phyloP scores from a whole-genome alignment of 805 yeast species.

The Maudiozyma barnettii region DNA sequence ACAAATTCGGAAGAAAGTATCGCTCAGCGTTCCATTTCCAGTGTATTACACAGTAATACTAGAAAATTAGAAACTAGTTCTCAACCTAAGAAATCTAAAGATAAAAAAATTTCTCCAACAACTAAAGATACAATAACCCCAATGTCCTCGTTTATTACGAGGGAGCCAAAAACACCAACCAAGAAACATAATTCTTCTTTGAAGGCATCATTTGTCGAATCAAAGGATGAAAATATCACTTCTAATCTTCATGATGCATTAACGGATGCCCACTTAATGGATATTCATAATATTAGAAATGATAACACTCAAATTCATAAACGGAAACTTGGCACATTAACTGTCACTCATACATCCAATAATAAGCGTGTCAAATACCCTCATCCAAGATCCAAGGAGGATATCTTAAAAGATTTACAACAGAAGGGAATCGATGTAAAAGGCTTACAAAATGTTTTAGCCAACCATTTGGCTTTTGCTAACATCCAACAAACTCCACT shows the following conservation, averaged over 20 bases:
- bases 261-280: not conserved
- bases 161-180: constrained; percentile 3
- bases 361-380: not conserved
- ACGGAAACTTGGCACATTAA: not conserved
- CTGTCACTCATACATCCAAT: not conserved
- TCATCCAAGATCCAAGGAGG: constrained; percentile 3
- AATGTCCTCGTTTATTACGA: not conserved
- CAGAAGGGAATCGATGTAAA: constrained; percentile 33
- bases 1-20: not conserved
- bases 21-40: not conserved
- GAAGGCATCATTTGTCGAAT: not conserved
- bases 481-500: constrained; percentile 82
- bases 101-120: not conserved
- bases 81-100: not conserved
- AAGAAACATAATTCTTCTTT: not conserved
- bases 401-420: constrained; percentile 4
- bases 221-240: not conserved
- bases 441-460: constrained; percentile 54
- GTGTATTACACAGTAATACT: not conserved
- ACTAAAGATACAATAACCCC: not conserved
- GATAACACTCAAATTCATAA: not conserved
- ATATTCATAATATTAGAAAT: not conserved
- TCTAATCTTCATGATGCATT: not conserved
- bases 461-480: constrained; percentile 86
- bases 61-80: not conserved